Evolutionary conservation across 345 rosid genomes (phyloP), one percentile per base, ranked within the genome.

Genomic region (Tarenaya hassleriana): DNA sequence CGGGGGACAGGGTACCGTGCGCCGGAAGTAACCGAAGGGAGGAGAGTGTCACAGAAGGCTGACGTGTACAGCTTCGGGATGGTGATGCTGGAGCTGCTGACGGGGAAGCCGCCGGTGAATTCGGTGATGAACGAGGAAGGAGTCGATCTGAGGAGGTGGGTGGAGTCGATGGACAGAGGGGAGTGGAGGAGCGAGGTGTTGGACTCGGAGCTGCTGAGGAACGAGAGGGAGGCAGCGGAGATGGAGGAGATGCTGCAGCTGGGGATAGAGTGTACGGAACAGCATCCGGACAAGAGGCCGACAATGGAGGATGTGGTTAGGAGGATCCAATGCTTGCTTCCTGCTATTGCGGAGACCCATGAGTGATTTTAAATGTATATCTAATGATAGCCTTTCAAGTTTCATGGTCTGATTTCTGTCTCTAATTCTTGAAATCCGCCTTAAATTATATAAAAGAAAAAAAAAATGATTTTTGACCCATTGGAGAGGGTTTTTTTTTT

Each of bases 41-140:
- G 90, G 64, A 79, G 56, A 60, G 88, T 88, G 31, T 81, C 98
- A 11, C 98, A 92, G 68, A 83, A 85, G 60, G 98, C 98, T 6
- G 98, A 92, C 24, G 88, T 92, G 27, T 92, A 85, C 41, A 88
- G 98, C 82, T 92, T 92, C 9, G 97, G 97, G 4, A 94, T 92
- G 11, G 64, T 92, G 68, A 61, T 92, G 35, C 58, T 92, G 62
- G 98, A 92, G 78, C 70, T 92, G 37, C 58, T 92, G 24, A 88
- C 98, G 0, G 98, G 96, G 16, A 92, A 92, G 58, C 83, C 96
- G 2, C 96, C 98, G 10, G 74, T 85, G 20, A 81, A 92, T 45
- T 70, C 98, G 44, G 31, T 78, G 64, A 74, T 77, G 0, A 62
- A 24, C 0, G 98, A 92, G 57, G 98, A 88, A 63, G 98, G 98